Evolutionary conservation across 2,329 filamentous ascomycete species (phyloP), one percentile per base, ranked within the genome.

Genomic region (Colletotrichum cuscutae): DNA sequence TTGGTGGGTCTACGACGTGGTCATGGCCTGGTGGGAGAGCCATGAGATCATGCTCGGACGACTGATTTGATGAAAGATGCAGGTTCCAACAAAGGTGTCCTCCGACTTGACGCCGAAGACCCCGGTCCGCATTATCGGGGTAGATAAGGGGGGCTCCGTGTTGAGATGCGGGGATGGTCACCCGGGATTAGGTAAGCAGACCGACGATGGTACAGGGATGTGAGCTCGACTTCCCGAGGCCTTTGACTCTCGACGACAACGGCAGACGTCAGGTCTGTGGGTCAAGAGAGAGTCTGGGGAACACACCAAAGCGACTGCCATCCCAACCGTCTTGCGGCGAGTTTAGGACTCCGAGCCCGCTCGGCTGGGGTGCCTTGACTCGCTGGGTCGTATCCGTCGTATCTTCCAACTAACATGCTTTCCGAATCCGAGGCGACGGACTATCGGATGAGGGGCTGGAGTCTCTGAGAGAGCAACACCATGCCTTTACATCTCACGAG

Each of bases 351-450:
- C 2, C n/a, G 62, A 26, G 22, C 30, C 63, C 46, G 68, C 42
- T 53, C 22, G 42, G 26, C 62, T 15, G 15, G 32, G 32, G 15
- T 66, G 58, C 60, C 46, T 70, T 64, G 68, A 22, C 54, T 57
- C 35, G 19, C 42, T 37, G 19, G 28, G 54, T 66, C 54, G 37
- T 37, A 63, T 64, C 56, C 22, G 37, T 42, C 37, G 37, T 7
- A 19, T 42, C 37, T 5, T 12, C 58, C 49, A 32, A 65, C 30
- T 52, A 24, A 54, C 13, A 46, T 24, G 35, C 24, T 35, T 66
- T 60, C 28, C 54, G 62, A 59, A 65, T 22, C 52, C 42, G 54
- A 60, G 11, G 42, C 46, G 35, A 56, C n/a, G 12, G 30, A 9
- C 22, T 9, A 54, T n/a, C 22, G 12, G 57, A 35, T 53, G 54